Evolutionary conservation across 2,329 filamentous ascomycete genomes (phyloP).

Genomic region (Fusarium sp.): DNA sequence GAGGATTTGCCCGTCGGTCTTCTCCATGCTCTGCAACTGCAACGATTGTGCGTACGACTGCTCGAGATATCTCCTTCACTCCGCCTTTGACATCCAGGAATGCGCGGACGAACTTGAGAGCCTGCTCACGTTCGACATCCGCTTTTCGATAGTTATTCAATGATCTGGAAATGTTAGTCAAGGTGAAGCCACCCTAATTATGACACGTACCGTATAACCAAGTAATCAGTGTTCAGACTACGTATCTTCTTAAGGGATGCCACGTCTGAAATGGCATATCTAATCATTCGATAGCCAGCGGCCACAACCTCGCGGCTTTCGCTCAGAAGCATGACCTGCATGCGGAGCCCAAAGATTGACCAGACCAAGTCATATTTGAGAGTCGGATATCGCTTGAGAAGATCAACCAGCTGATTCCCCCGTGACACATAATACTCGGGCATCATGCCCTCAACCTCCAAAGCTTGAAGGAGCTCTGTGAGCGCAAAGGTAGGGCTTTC

Average conservation of each 20-base stretch:
- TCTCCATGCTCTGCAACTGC: conserved; percentile 91
- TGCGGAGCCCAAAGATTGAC: conserved; percentile 92
- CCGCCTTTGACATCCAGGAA: conserved; percentile 97
- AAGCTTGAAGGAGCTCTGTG: conserved; percentile 87
- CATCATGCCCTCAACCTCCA: conserved; percentile 88
- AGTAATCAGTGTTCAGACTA: conserved; percentile 87
- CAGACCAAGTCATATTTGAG: conserved; percentile 97
- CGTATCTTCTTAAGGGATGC: conserved; percentile 91
- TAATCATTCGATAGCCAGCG: conserved; percentile 91
- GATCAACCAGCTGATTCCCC: conserved; percentile 91
- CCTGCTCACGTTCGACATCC: conserved; percentile 97
- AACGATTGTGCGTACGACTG: conserved; percentile 89
- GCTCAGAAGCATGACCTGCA: conserved; percentile 96
- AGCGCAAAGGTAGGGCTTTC: conserved; percentile 95
- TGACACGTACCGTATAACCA: conserved; percentile 77
- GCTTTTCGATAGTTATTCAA: conserved; percentile 96
- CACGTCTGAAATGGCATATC: conserved; percentile 94
- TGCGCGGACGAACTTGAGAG: conserved; percentile 93
- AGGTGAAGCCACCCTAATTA: too few relatives aligned
- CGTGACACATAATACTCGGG: conserved; percentile 96
- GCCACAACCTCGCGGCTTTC: conserved; percentile 96
- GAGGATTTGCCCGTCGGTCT: conserved; percentile 85
- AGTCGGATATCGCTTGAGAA: conserved; percentile 94
- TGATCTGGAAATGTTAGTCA: conserved; percentile 64
- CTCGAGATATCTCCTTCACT: conserved; percentile 85